Evolutionary conservation across 805 yeast species (phyloP).

Genomic region (Candida chauliodis): DNA sequence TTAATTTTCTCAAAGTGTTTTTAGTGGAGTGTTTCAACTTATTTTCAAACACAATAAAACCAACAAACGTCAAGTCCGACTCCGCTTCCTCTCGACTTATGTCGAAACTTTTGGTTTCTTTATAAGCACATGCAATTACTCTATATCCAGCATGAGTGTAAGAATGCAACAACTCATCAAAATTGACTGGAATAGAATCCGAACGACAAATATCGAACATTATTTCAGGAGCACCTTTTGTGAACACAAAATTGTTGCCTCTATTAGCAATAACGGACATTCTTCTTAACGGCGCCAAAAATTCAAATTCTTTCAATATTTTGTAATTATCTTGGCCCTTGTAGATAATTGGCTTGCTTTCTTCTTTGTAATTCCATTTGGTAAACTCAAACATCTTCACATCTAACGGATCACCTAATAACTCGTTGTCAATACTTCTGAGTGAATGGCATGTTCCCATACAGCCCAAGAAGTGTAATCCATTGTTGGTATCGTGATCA

Average conservation of each 20-base stretch:
- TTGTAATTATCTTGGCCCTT: slow-evolving; percentile 18
- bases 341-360: slow-evolving; percentile 22
- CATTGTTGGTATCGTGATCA: slow-evolving; percentile 28
- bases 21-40: slow-evolving; percentile 72
- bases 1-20: slow-evolving; percentile 55
- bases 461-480: slow-evolving; percentile 32
- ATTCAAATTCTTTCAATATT: slow-evolving; percentile 64
- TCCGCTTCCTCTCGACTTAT: slow-evolving; percentile 63
- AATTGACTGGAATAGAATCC: slow-evolving; percentile 69
- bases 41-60: slow-evolving; percentile 91
- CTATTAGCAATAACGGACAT: slow-evolving; percentile 73
- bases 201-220: slow-evolving; percentile 74
- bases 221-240: slow-evolving; percentile 98
- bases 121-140: slow-evolving; percentile 91
- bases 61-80: slow-evolving; percentile 65
- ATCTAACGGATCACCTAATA: slow-evolving; percentile 93
- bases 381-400: slow-evolving; percentile 91
- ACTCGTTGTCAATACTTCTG: slow-evolving; percentile 69
- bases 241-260: slow-evolving; percentile 36
- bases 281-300: slow-evolving; percentile 77
- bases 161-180: slow-evolving; percentile 66
- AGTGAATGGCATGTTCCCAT: slow-evolving; percentile 87
- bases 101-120: slow-evolving; percentile 26
- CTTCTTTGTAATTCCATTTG: slow-evolving; percentile 72
- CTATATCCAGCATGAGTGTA: slow-evolving; percentile 94